A percentile compares a stretch with the other conserved stretches of the same genome.
These are phyloP conservation scores for Annulohypoxylon stygium DNA, from an alignment of 495 filamentous ascomycete species.

Conservation along the genomic window DNA sequence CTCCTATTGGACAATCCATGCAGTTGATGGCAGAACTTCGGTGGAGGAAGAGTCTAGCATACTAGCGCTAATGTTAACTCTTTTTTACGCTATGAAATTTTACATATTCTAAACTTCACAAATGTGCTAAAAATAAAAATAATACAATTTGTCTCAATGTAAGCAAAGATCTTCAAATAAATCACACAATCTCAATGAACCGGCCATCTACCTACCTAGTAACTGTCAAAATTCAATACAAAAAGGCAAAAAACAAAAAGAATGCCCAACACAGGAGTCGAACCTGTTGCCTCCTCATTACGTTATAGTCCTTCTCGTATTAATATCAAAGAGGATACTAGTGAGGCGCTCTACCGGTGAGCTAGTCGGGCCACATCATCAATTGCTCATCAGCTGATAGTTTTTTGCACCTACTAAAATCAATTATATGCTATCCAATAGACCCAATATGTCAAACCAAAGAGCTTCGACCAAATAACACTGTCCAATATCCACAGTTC, in stretches of 20 bases:
- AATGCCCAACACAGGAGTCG: slow-evolving; percentile 39
- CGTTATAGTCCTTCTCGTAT: neutral
- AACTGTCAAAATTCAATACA: neutral
- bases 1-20: neutral
- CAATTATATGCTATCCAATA: neutral
- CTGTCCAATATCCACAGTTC: neutral
- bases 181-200: no score
- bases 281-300: slow-evolving; percentile 42
- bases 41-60: neutral
- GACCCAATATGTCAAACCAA: neutral
- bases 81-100: neutral
- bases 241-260: slow-evolving; percentile 9
- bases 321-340: slow-evolving; percentile 14
- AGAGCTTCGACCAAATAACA: neutral
- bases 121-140: no score
- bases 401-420: neutral
- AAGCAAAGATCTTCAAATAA: no score
- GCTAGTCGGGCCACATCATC: slow-evolving; percentile 35
- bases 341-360: slow-evolving; percentile 40
- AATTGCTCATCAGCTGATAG: neutral
- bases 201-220: no score
- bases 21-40: neutral
- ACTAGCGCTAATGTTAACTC: neutral
- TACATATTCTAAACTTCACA: neutral
- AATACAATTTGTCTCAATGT: no score